phyloP scores from a whole-genome alignment of 305 asterid species.

The Fraxinus dipetala region DNA sequence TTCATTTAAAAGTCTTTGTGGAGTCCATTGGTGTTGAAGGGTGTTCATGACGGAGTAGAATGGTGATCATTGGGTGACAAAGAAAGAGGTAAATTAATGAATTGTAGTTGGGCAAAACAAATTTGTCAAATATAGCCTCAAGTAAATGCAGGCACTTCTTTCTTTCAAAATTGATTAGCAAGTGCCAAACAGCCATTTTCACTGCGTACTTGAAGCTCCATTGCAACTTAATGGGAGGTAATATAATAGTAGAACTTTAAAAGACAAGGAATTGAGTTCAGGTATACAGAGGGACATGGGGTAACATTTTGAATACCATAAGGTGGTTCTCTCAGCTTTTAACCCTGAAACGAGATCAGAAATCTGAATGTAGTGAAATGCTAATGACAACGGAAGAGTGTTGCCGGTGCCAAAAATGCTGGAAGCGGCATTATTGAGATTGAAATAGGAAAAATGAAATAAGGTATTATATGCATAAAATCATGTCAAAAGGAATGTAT shows the following conservation, averaged over 20 bases:
- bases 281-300: not conserved
- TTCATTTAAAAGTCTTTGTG: not conserved
- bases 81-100: constrained; percentile 4
- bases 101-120: not conserved
- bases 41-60: not conserved
- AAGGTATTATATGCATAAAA: not conserved
- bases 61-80: not conserved
- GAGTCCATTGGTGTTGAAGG: not conserved
- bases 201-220: not conserved
- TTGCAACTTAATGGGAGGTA: not conserved
- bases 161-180: not conserved
- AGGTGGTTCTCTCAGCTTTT: not conserved
- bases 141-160: not conserved
- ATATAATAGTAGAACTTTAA: not conserved
- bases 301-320: not conserved
- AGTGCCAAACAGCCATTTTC: not conserved
- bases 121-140: not conserved
- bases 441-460: not conserved
- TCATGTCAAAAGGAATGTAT: not conserved
- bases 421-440: not conserved
- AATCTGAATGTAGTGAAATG: not conserved
- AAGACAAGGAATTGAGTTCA: not conserved
- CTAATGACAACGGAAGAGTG: not conserved
- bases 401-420: not conserved
- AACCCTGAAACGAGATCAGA: not conserved